Percentiles rank a stretch among this genome's conserved stretches.
These are phyloP conservation scores for Candida coquimbonensis DNA, from an alignment of 805 yeast species.

Conservation along the genomic window DNA sequence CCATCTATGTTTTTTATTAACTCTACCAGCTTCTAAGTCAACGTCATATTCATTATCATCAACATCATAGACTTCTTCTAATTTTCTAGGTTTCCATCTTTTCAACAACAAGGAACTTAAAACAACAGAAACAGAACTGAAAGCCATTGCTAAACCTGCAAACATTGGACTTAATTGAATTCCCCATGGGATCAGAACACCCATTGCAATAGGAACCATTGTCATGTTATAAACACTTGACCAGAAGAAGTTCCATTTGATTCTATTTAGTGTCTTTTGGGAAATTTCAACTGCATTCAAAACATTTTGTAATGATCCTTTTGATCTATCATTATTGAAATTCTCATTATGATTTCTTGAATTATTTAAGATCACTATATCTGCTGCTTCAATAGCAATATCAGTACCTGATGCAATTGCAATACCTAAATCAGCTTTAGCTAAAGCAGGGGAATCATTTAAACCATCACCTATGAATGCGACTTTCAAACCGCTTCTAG, in stretches of 20 bases:
- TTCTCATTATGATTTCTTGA: neutral
- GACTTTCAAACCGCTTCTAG: slow-evolving; percentile 36
- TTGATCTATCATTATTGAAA: slow-evolving; percentile 8
- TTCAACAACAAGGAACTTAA: slow-evolving; percentile 68
- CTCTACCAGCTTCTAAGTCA: slow-evolving; percentile 14
- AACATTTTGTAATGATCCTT: slow-evolving; percentile 32
- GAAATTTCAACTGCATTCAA: slow-evolving; percentile 63
- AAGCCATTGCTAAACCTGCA: slow-evolving; percentile 91
- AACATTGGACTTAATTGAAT: slow-evolving; percentile 77
- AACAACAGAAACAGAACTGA: slow-evolving; percentile 86
- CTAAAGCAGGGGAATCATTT: slow-evolving; percentile 95
- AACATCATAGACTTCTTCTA: neutral
- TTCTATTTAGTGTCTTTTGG: slow-evolving; percentile 58
- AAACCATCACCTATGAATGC: slow-evolving; percentile 97
- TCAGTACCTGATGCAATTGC: slow-evolving; percentile 93
- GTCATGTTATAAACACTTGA: slow-evolving; percentile 77
- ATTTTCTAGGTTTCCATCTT: slow-evolving; percentile 43
- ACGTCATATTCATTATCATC: slow-evolving; percentile 4
- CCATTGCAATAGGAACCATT: slow-evolving; percentile 94
- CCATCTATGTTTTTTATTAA: slow-evolving; percentile 8
- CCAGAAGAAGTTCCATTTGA: slow-evolving; percentile 79
- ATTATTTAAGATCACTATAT: slow-evolving; percentile 64
- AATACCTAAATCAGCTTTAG: slow-evolving; percentile 81
- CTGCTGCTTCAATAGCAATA: slow-evolving; percentile 96
- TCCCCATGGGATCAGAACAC: slow-evolving; percentile 74